These are phyloP conservation scores for Suhomyces sp. DNA, from an alignment of 805 yeast species.

Conservation along the genomic window DNA sequence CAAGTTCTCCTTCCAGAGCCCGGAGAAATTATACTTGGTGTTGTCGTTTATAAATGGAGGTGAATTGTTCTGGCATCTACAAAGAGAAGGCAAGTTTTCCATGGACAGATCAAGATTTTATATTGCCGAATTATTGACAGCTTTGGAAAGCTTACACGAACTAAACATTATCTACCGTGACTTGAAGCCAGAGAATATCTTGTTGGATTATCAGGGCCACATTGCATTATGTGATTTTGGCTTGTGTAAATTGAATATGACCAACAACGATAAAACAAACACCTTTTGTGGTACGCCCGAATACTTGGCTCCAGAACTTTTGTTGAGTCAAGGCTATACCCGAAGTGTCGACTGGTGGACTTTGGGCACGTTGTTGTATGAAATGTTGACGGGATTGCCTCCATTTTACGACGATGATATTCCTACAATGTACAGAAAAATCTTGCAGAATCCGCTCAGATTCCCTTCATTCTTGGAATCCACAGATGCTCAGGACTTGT, in stretches of 20 bases:
- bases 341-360: constrained; percentile 99
- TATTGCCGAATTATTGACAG: constrained; percentile 90
- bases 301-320: constrained; percentile 91
- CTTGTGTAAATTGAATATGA: constrained; percentile 92
- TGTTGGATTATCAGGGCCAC: constrained; percentile 94
- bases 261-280: constrained; percentile 77
- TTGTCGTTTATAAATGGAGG: constrained; percentile 96
- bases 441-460: constrained; percentile 79
- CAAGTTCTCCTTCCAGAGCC: constrained; percentile 94
- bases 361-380: constrained; percentile 86
- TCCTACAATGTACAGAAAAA: constrained; percentile 90
- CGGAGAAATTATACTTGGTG: constrained; percentile 89
- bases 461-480: constrained; percentile 85
- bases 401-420: constrained; percentile 96
- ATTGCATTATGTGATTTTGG: constrained; percentile 98
- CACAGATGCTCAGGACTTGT: constrained; percentile 77
- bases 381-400: constrained; percentile 95
- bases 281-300: constrained; percentile 99
- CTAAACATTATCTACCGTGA: constrained; percentile 93
- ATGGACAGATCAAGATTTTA: constrained; percentile 88
- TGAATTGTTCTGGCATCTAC: constrained; percentile 91
- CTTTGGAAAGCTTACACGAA: constrained; percentile 87
- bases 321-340: constrained; percentile 90
- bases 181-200: constrained; percentile 91
- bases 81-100: constrained; percentile 84